These are phyloP conservation scores for Trichoderma endophyticum DNA, from an alignment of 2,329 filamentous ascomycete species.

Conservation along the genomic window DNA sequence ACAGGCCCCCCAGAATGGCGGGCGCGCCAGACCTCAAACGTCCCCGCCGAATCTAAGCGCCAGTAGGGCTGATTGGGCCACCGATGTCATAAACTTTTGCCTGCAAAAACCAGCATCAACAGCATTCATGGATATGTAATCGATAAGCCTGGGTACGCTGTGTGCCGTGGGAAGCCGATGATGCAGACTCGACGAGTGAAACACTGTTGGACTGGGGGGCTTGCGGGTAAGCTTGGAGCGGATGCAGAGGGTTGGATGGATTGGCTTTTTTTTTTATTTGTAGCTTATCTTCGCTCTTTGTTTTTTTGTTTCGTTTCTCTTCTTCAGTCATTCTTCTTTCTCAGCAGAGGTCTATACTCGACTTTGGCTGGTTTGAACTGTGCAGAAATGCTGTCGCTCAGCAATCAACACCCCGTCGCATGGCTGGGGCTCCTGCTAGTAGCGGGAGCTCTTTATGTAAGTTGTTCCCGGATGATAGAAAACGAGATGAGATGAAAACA, in stretches of 20 bases:
- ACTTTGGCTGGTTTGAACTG: neutral
- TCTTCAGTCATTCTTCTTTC: neutral
- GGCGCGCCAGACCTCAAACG: neutral
- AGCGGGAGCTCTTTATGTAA: slow-evolving; percentile 41
- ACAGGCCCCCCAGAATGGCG: neutral
- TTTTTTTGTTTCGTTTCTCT: neutral
- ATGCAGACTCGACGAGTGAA: neutral
- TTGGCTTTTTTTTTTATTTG: neutral
- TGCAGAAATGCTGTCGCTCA: slow-evolving; percentile 23
- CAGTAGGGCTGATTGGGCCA: slow-evolving; percentile 14
- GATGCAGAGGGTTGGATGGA: neutral
- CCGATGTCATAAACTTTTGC: slow-evolving; percentile 8
- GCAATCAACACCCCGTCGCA: slow-evolving; percentile 29
- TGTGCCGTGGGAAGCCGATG: slow-evolving; percentile 22
- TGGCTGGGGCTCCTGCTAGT: slow-evolving; percentile 40
- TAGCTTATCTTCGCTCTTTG: neutral
- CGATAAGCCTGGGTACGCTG: neutral
- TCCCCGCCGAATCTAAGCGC: slow-evolving; percentile 17
- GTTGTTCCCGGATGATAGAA: slow-evolving; percentile 23
- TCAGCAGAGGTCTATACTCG: neutral
- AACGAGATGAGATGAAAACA: neutral
- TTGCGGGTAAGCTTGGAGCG: neutral
- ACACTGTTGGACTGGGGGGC: neutral
- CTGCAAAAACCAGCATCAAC: neutral
- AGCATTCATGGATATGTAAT: neutral